A percentile compares a stretch with the other conserved stretches of the same genome.
phyloP scores from a whole-genome alignment of 2,329 filamentous ascomycete species.

The Ascochyta clinopodiicola region DNA sequence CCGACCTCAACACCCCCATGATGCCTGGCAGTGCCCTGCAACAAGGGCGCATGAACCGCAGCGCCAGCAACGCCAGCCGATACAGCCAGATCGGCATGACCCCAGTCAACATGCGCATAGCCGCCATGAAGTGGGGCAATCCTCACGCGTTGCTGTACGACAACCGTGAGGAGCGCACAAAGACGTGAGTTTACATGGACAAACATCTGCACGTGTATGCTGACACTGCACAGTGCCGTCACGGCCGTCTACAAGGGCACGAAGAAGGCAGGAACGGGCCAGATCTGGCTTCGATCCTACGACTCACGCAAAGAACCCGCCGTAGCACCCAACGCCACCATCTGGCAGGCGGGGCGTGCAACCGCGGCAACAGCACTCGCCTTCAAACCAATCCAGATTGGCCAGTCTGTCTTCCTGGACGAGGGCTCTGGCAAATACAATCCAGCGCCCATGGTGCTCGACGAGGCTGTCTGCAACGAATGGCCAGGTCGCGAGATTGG shows the following conservation, averaged over 20 bases:
- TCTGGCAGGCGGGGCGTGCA: constrained; percentile 97
- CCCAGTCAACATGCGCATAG: constrained; percentile 59
- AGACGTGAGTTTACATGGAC: constrained; percentile 71
- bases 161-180: constrained; percentile 80
- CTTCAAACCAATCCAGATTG: constrained; percentile 94
- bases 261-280: constrained; percentile 64
- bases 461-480: constrained; percentile 90
- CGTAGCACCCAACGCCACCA: constrained; percentile 90
- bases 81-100: constrained; percentile 78
- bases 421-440: constrained; percentile 93
- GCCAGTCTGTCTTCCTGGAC: constrained; percentile 92
- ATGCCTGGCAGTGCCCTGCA: constrained; percentile 42
- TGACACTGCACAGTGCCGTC: constrained; percentile 68
- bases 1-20: constrained; percentile 51
- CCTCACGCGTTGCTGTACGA: constrained; percentile 90
- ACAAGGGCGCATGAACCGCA: constrained; percentile 56
- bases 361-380: constrained; percentile 89
- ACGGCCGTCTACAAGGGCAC: constrained; percentile 91
- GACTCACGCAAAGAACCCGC: constrained; percentile 91
- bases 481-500: constrained; percentile 94
- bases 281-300: constrained; percentile 86
- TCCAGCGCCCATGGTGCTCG: constrained; percentile 81
- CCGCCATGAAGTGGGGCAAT: constrained; percentile 71
- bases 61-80: constrained; percentile 79
- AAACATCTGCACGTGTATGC: neutral